Base-by-base conservation (phyloP, 2,329 filamentous ascomycete genomes). In the Cladosporium sp. region DNA sequence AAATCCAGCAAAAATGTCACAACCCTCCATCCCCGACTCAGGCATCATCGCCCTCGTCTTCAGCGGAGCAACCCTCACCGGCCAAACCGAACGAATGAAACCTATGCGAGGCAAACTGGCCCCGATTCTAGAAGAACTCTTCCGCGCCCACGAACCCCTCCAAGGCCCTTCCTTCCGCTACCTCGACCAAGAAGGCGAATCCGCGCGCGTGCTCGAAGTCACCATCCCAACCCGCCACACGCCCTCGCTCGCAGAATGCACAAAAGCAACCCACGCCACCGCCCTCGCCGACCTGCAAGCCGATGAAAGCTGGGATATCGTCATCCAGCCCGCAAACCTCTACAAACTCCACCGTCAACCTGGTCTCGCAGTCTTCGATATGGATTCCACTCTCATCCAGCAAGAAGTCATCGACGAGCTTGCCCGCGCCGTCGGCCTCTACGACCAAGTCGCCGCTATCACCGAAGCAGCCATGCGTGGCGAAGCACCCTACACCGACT, bases 371-470 rank as follows among this genome's bases (percentile, higher is more conserved):
- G 88, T 96, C 27, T 98, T 98, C 64, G 93, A 98, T 69, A 98
- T 98, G 93, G 93, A 98, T 72, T 93, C 86, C 68, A 98, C 93
- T 0, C 79, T 98, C 53, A 97, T 98, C 66, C 86, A 92, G 48
- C 91, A 98, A 68, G 93, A 98, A 72, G 91, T 96, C 53, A 97
- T 98, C 65, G 93, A 98, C 68, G 84, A 97, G 62, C 84, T 98
- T 50, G 93, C 93, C 3, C 83, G 86, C 48, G 86, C 86, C 32
- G 82, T 95, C 2, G 88, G 89, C 46, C 52, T 59, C 27, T 67
- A 69, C 54, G 83, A 83, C 47, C 76, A 87, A 60, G 92, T 98
- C 33, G 86, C 89, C 8, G 78, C 85, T 61, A 97, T 98, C 59
- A 98, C 93, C 0, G 85, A 85, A 53, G 85, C 90, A 29, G 92